Evolutionary conservation across 805 yeast species (phyloP).

Genomic region (Saturnispora dispora): DNA sequence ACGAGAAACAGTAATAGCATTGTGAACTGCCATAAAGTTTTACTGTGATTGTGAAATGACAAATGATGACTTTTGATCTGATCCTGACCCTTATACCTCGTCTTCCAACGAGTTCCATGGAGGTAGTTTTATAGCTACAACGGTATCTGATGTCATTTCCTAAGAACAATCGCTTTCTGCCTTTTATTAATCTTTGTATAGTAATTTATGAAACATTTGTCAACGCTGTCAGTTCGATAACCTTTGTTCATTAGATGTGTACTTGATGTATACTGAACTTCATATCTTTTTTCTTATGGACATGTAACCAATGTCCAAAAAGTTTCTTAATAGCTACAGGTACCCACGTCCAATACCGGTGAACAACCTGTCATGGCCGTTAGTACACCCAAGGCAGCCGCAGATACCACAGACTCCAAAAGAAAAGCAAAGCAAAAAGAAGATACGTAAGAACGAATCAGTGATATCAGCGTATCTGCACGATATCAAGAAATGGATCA

Average conservation of each 20-base stretch:
- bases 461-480: not conserved
- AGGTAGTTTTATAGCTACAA: slow-evolving; percentile 27
- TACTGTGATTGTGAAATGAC: not conserved
- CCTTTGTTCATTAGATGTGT: not conserved
- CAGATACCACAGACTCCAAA: not conserved
- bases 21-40: not conserved
- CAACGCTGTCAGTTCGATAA: too few relatives aligned
- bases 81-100: slow-evolving; percentile 18
- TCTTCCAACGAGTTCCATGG: slow-evolving; percentile 19
- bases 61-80: slow-evolving; percentile 13
- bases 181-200: not conserved
- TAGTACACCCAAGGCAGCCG: not conserved
- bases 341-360: slow-evolving; percentile 12
- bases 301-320: slow-evolving; percentile 6
- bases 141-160: slow-evolving; percentile 27
- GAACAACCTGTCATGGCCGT: slow-evolving; percentile 1
- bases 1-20: not conserved
- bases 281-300: not conserved
- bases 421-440: not conserved
- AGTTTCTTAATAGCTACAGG: slow-evolving; percentile 5
- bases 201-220: not conserved
- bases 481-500: not conserved
- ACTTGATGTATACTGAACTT: not conserved
- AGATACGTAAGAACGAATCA: not conserved
- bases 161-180: not conserved